These are phyloP conservation scores for Gossypium schwendimanii DNA, from an alignment of 441 rosid species.

Conservation along the genomic window DNA sequence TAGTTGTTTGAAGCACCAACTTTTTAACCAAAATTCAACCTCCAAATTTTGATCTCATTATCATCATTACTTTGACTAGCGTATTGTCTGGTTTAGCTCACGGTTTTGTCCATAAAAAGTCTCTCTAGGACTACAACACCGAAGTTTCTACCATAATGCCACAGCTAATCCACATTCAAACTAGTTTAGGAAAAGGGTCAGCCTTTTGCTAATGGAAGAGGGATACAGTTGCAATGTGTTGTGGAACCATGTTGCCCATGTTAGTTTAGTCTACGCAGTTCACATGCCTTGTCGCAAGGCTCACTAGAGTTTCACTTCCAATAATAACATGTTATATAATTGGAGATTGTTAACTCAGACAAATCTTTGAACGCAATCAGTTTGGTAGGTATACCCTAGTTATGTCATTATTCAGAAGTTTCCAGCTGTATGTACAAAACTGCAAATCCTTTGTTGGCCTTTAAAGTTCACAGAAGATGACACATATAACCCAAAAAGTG, in stretches of 20 bases:
- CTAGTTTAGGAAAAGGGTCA: conserved; percentile 7
- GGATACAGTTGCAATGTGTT: neutral
- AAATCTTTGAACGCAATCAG: too few relatives aligned
- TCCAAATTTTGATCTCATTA: neutral
- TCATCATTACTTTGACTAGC: neutral
- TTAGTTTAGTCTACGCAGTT: neutral
- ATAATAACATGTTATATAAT: neutral
- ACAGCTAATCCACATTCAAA: neutral
- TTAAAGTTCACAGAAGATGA: neutral
- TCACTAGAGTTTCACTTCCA: neutral
- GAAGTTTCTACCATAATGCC: neutral
- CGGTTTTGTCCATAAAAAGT: too few relatives aligned
- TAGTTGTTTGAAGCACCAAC: neutral
- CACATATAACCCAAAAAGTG: neutral
- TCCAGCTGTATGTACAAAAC: neutral
- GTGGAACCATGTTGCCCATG: conserved; percentile 16
- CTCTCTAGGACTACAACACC: too few relatives aligned
- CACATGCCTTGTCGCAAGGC: conserved; percentile 24
- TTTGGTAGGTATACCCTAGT: neutral
- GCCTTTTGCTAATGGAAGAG: neutral
- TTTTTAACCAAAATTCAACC: neutral
- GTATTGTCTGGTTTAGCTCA: too few relatives aligned
- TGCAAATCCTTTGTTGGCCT: neutral
- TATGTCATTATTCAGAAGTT: neutral
- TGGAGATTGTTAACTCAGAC: neutral